These are phyloP conservation scores for Pouteria campechiana DNA, from an alignment of 179 eudicot genomes.

Conservation along the genomic window DNA sequence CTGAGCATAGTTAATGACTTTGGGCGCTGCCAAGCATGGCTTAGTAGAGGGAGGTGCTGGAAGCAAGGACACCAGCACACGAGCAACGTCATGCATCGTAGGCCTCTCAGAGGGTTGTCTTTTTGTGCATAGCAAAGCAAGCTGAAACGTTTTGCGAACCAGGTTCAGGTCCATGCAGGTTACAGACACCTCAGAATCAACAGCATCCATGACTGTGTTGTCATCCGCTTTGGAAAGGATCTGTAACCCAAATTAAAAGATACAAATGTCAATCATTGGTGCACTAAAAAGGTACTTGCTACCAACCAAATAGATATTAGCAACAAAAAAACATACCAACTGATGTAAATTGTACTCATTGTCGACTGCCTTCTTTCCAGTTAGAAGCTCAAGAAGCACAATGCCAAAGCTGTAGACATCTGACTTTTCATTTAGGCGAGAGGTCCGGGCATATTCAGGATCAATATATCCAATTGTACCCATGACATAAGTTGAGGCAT, in stretches of 20 bases:
- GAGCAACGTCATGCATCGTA: conserved; percentile 50
- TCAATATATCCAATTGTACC: conserved; percentile 70
- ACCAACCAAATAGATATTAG: background rate
- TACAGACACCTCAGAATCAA: conserved; percentile 52
- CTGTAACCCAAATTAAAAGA: conserved; percentile 14
- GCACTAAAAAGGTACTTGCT: background rate
- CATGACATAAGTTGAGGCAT: conserved; percentile 52
- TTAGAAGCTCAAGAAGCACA: conserved; percentile 50
- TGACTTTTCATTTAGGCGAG: conserved; percentile 50
- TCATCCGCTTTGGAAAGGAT: conserved; percentile 44
- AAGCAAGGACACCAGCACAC: conserved; percentile 36
- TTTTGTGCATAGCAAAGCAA: conserved; percentile 52
- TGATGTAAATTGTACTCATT: conserved; percentile 52
- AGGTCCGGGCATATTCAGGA: conserved; percentile 62
- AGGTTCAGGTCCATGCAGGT: conserved; percentile 42
- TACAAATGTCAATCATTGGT: background rate
- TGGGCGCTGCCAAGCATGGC: conserved; percentile 9
- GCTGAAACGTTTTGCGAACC: conserved; percentile 38
- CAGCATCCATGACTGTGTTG: conserved; percentile 53
- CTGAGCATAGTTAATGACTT: conserved; percentile 23
- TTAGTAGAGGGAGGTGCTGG: conserved; percentile 26
- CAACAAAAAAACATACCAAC: conserved; percentile 29
- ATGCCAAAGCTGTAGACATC: conserved; percentile 66
- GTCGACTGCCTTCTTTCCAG: conserved; percentile 59
- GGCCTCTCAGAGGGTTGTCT: conserved; percentile 44